These are phyloP conservation scores for Russula griseocarnosa DNA, from an alignment of 768 basidiomycete species.

Conservation along the genomic window DNA sequence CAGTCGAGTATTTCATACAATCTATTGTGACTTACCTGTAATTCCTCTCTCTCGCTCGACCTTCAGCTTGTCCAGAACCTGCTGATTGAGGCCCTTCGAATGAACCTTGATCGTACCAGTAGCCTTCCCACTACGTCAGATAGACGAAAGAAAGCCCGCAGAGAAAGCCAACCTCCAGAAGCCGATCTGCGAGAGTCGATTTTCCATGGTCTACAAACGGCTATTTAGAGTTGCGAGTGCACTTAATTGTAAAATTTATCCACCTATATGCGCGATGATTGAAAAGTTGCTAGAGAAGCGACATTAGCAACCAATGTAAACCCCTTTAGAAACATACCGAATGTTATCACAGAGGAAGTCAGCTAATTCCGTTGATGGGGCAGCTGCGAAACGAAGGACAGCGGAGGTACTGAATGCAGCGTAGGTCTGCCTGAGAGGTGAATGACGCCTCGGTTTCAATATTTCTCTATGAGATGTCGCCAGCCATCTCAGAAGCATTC, in stretches of 20 bases:
- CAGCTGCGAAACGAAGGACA: background rate
- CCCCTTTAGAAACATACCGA: constrained; percentile 43
- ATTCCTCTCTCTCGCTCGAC: constrained; percentile 97
- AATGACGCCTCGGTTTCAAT: constrained; percentile 12
- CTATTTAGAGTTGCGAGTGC: background rate
- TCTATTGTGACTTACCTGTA: constrained; percentile 54
- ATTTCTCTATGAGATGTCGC: constrained; percentile 33
- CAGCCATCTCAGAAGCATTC: constrained; percentile 37
- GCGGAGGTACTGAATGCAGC: constrained; percentile 17
- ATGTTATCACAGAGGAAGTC: constrained; percentile 65
- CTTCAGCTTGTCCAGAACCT: constrained; percentile 90
- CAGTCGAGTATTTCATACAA: background rate
- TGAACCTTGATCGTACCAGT: constrained; percentile 81
- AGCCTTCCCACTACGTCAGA: constrained; percentile 47
- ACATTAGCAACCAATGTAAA: background rate
- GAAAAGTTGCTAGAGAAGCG: constrained; percentile 72
- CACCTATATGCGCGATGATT: constrained; percentile 94
- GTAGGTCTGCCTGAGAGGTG: background rate
- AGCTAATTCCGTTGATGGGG: constrained; percentile 40
- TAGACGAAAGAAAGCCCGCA: constrained; percentile 6
- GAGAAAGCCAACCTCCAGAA: constrained; percentile 60
- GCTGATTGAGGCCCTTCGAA: constrained; percentile 64
- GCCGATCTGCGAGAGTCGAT: constrained; percentile 86
- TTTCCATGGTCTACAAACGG: constrained; percentile 78
- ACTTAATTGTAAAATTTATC: constrained; percentile 15